phyloP scores from a whole-genome alignment of 805 yeast species.

The Monosporozyma solicola region DNA sequence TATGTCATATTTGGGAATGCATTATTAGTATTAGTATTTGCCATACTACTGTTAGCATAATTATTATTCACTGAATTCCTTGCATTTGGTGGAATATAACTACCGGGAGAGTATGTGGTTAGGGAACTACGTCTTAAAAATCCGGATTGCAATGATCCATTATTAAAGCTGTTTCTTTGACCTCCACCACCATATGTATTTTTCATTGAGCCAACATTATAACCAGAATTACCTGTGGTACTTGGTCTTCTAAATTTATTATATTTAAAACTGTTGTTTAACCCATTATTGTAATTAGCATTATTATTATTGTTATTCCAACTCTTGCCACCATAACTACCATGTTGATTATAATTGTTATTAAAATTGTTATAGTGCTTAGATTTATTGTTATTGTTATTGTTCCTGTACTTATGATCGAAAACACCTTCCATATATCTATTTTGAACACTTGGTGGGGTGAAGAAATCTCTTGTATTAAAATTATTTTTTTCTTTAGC shows the following conservation, averaged over 20 bases:
- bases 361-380: slow-evolving; percentile 16
- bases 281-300: background rate
- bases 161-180: slow-evolving; percentile 4
- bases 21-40: slow-evolving; percentile 41
- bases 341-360: slow-evolving; percentile 1
- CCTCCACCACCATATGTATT: slow-evolving; percentile 6
- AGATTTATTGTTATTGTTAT: slow-evolving; percentile 18
- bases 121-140: slow-evolving; percentile 16
- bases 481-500: slow-evolving; percentile 26
- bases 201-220: slow-evolving; percentile 1
- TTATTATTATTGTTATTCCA: slow-evolving; percentile 6
- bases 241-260: slow-evolving; percentile 18
- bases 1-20: slow-evolving; percentile 54
- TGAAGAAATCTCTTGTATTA: slow-evolving; percentile 64
- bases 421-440: slow-evolving; percentile 61
- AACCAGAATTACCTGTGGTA: slow-evolving; percentile 14
- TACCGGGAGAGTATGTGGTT: slow-evolving; percentile 14
- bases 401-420: slow-evolving; percentile 23
- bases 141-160: slow-evolving; percentile 3
- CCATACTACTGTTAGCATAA: slow-evolving; percentile 4
- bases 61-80: slow-evolving; percentile 4
- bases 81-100: slow-evolving; percentile 1
- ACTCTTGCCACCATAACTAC: slow-evolving; percentile 5
- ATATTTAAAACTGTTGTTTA: slow-evolving; percentile 2
- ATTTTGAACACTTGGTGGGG: slow-evolving; percentile 65